A percentile compares a stretch with the other conserved stretches of the same genome.
Evolutionary conservation across 306 rosid genomes (phyloP).

Genomic region (Citrullus mucosospermus): DNA sequence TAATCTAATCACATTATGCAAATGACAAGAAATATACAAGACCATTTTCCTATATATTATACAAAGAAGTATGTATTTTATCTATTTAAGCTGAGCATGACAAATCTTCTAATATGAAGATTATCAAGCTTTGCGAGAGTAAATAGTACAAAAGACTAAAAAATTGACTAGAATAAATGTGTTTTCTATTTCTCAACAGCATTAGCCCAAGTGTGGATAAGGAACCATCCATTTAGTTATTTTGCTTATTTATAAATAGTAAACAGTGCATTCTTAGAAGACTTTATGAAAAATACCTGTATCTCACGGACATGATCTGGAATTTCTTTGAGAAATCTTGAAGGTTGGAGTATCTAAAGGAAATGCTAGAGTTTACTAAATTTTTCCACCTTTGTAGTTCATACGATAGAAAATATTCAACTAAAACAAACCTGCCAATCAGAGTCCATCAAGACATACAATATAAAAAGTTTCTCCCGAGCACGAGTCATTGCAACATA

Average conservation of each 20-base stretch:
- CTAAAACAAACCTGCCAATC: slow-evolving; percentile 65
- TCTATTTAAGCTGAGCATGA: neutral
- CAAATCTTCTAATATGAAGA: neutral
- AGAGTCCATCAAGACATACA: slow-evolving; percentile 59
- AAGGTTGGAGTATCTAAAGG: slow-evolving; percentile 77
- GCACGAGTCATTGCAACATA: slow-evolving; percentile 99
- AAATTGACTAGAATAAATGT: neutral
- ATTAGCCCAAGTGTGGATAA: neutral
- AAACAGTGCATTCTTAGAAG: neutral
- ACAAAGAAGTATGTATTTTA: neutral
- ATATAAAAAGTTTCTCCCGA: slow-evolving; percentile 55
- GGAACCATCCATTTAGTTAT: neutral
- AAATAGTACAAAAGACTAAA: neutral
- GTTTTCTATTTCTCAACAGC: neutral
- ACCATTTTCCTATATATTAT: neutral
- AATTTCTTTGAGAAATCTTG: slow-evolving; percentile 81
- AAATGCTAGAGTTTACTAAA: slow-evolving; percentile 9
- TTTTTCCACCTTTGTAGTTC: neutral
- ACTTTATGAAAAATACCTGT: slow-evolving; percentile 38
- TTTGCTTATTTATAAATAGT: neutral
- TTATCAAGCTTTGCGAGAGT: neutral
- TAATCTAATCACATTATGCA: neutral
- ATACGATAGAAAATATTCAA: neutral
- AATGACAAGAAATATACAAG: neutral
- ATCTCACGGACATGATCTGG: slow-evolving; percentile 69